Percentiles rank a stretch among this genome's conserved stretches.
Conservation (phyloP, 2,329 filamentous ascomycete genomes). For the Verticillium alfalfae region DNA sequence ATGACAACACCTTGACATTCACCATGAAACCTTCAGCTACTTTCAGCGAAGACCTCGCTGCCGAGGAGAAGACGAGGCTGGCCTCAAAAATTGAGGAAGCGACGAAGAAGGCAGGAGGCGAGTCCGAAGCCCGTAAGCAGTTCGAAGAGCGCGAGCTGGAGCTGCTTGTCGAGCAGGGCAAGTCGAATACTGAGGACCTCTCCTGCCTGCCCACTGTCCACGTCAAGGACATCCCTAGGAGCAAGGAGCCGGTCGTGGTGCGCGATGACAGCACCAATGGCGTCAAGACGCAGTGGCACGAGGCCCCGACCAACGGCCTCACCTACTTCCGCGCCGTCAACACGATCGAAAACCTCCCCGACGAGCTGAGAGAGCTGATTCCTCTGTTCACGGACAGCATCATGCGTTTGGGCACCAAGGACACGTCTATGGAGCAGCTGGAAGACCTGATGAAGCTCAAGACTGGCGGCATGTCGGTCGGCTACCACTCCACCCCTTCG, state of each 20-base stretch:
- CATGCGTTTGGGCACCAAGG: slow-evolving; percentile 86
- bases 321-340: slow-evolving; percentile 95
- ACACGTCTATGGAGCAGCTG: slow-evolving; percentile 86
- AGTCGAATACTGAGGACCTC: slow-evolving; percentile 77
- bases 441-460: slow-evolving; percentile 96
- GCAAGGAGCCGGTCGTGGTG: slow-evolving; percentile 55
- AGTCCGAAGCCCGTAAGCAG: slow-evolving; percentile 64
- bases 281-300: slow-evolving; percentile 78
- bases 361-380: slow-evolving; percentile 77
- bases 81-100: slow-evolving; percentile 67
- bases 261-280: slow-evolving; percentile 61
- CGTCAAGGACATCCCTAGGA: slow-evolving; percentile 81
- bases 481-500: slow-evolving; percentile 76
- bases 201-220: slow-evolving; percentile 84
- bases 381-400: slow-evolving; percentile 89
- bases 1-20: slow-evolving; percentile 81
- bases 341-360: slow-evolving; percentile 69
- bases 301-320: slow-evolving; percentile 89
- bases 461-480: slow-evolving; percentile 83
- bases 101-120: slow-evolving; percentile 61
- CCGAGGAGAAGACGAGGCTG: slow-evolving; percentile 74
- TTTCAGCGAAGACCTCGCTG: slow-evolving; percentile 67
- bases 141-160: slow-evolving; percentile 75
- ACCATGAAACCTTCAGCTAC: slow-evolving; percentile 84
- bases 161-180: slow-evolving; percentile 75